A percentile compares a stretch with the other conserved stretches of the same genome.
Conservation (phyloP, 345 rosid species). For the Theobroma cacao region DNA sequence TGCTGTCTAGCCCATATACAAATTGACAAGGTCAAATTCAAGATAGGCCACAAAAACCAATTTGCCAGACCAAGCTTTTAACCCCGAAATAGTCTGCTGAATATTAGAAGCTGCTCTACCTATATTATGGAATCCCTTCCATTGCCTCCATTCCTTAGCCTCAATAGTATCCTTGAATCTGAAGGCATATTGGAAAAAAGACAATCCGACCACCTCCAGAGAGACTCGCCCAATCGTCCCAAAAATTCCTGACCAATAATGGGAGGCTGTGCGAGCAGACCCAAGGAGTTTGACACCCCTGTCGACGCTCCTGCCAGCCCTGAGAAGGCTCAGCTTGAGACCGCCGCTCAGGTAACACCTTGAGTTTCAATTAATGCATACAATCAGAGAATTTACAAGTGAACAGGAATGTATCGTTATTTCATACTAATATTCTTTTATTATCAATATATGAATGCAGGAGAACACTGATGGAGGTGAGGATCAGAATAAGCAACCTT, state of each 20-base stretch:
- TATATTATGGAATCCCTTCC: constrained; percentile 14
- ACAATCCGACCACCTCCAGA: neutral
- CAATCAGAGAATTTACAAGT: neutral
- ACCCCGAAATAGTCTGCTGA: constrained; percentile 8
- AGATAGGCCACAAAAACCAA: neutral
- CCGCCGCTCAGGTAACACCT: constrained; percentile 22
- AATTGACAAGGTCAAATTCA: constrained; percentile 10
- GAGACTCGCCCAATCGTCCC: constrained; percentile 13
- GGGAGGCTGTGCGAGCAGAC: constrained; percentile 63
- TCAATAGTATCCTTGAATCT: neutral
- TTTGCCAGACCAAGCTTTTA: neutral
- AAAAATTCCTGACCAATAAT: constrained; percentile 13
- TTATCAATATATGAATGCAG: constrained; percentile 9
- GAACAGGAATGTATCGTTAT: neutral
- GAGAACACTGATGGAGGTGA: constrained; percentile 28
- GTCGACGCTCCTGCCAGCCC: constrained; percentile 25
- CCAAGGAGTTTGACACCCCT: constrained; percentile 38
- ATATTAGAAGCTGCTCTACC: neutral
- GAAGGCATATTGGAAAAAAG: neutral
- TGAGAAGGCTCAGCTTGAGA: constrained; percentile 23
- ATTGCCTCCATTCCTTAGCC: neutral
- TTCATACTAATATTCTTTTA: neutral
- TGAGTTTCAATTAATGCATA: neutral
- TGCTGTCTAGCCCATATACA: neutral
- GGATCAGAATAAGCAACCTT: constrained; percentile 30